These are phyloP conservation scores for Penicillium manginii DNA, from an alignment of 495 filamentous ascomycete species.

Conservation along the genomic window DNA sequence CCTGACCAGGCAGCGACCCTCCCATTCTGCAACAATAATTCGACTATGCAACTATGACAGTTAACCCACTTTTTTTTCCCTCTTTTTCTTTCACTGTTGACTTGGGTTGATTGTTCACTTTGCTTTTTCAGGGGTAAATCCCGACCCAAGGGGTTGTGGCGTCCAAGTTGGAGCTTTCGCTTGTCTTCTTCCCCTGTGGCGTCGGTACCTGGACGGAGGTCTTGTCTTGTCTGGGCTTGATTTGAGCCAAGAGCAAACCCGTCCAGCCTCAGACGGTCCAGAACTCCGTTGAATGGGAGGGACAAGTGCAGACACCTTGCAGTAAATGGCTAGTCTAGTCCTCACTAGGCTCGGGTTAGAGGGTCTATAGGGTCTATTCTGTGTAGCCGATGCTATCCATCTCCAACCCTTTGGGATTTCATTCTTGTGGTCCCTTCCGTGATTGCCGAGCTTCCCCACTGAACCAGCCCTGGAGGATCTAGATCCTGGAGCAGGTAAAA, in stretches of 20 bases:
- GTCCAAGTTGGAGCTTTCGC: background rate
- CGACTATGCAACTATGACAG: no score
- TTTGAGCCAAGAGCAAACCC: constrained; percentile 1
- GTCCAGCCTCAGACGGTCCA: background rate
- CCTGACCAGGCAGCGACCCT: background rate
- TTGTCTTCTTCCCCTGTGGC: constrained; percentile 6
- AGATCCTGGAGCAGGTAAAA: background rate
- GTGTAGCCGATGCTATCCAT: background rate
- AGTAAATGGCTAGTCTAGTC: background rate
- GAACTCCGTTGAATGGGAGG: background rate
- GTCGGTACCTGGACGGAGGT: constrained; percentile 1
- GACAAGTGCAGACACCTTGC: background rate
- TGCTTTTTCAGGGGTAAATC: background rate
- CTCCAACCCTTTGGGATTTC: background rate
- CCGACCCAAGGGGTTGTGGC: background rate
- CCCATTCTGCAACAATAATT: background rate
- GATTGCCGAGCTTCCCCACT: no score
- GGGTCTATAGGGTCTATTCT: background rate
- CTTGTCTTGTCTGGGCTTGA: constrained; percentile 1
- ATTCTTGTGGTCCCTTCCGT: background rate
- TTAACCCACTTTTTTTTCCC: no score
- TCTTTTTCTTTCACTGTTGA: no score
- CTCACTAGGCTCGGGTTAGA: no score
- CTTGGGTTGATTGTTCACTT: background rate
- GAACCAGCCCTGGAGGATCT: background rate